Base-by-base conservation (phyloP, 768 basidiomycete species). In the Pisolithus tinctorius region DNA sequence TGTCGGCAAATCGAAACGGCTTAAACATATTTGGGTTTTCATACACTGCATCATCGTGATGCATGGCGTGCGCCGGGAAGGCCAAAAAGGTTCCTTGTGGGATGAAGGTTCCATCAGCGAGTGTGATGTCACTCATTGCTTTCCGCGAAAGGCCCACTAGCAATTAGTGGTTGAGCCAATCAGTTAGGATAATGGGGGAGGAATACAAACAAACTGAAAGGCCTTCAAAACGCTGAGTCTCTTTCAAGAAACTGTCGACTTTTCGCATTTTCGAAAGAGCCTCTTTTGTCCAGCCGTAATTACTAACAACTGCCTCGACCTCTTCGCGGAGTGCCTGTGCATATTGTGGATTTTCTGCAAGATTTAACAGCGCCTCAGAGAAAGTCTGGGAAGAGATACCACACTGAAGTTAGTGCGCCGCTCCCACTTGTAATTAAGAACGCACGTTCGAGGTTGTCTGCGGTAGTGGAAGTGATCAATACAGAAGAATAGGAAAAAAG, bases 1-100 rank as follows among this genome's bases (percentile, higher is more conserved):
- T 63, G 13, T 68, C 59, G 0, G 69, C 63, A 55, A 79, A 82
- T 3, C 81, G 76, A 60, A 77, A 79, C 0, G 74, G 74, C 36
- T 79, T 69, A 54, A 83, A 76, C 4, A 49, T 51, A 0, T 62
- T 20, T 1, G 75, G 54, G 34, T 72, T 61, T 2, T 67, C 55
- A 40, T 76, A 75, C 7, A 55, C 7, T 5, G 20, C 38, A 8
- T 50, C 44, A 11, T 65, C 60, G 3, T 37, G 52, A 41, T 68
- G 66, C 0, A 61, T 41, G 6, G 60, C 60, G 14, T 51, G 47
- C 2, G 59, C 27, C 3, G 69, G 57, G 7, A 58, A 58, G 1
- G 60, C 36, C 8, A 74, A 36, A 26, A 54, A 47, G 25, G 63
- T 63, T 9, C 69, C 73, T 26, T 63, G 55, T 0, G 72, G 73